A percentile compares a stretch with the other conserved stretches of the same genome.
These are phyloP conservation scores for Paecilomyces sp. DNA, from an alignment of 2,329 filamentous ascomycete species.

Conservation along the genomic window DNA sequence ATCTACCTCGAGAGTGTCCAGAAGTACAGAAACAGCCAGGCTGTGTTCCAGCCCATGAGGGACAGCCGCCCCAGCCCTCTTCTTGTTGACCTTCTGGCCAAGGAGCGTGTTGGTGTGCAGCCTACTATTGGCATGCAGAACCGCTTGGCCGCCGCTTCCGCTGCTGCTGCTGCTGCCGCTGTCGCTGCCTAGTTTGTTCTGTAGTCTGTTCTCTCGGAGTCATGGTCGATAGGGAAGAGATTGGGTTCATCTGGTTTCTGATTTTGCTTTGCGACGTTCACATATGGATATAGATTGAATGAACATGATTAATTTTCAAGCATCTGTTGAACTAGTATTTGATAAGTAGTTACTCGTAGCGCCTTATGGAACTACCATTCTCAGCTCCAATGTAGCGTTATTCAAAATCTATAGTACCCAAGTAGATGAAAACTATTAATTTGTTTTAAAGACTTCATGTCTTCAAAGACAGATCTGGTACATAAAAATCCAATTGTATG, in stretches of 20 bases:
- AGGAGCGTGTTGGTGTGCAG: conserved; percentile 89
- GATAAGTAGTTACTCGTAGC: background rate
- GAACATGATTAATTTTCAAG: background rate
- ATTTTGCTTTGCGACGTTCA: background rate
- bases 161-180: conserved; percentile 19
- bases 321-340: background rate
- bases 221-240: background rate
- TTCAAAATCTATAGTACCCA: too few relatives aligned
- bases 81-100: conserved; percentile 82
- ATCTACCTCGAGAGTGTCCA: conserved; percentile 87
- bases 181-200: conserved; percentile 4
- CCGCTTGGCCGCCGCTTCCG: conserved; percentile 25
- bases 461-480: too few relatives aligned
- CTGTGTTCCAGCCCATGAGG: conserved; percentile 61
- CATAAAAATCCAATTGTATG: background rate
- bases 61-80: conserved; percentile 83
- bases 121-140: conserved; percentile 53
- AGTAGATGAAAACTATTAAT: too few relatives aligned
- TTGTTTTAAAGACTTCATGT: too few relatives aligned
- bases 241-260: background rate
- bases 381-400: background rate
- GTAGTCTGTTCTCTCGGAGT: background rate
- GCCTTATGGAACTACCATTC: background rate
- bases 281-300: background rate
- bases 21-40: conserved; percentile 79